These are phyloP conservation scores for Colletotrichum tofieldiae DNA, from an alignment of 2,329 filamentous ascomycete species.

Conservation along the genomic window DNA sequence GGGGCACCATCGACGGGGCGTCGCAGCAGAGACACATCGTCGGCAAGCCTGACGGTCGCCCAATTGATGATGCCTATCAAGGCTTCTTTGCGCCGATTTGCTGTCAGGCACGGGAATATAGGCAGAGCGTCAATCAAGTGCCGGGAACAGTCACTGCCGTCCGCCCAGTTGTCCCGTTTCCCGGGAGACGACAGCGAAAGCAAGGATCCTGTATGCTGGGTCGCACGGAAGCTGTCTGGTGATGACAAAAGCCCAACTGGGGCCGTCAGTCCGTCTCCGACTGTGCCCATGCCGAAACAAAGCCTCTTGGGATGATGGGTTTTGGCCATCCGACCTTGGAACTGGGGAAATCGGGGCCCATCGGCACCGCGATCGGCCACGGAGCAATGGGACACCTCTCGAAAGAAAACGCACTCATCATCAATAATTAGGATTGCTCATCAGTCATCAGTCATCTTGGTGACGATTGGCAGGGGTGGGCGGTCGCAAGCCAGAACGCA, in stretches of 20 bases:
- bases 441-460: constrained; percentile 33
- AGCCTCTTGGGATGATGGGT: constrained; percentile 9
- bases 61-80: constrained; percentile 1
- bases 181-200: constrained; percentile 23
- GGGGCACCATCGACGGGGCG: constrained; percentile 9
- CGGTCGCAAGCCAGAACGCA: constrained; percentile 10
- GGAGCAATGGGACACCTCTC: constrained; percentile 22
- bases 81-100: constrained; percentile 8
- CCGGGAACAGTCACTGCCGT: neutral
- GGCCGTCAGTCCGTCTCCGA: constrained; percentile 20
- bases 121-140: neutral
- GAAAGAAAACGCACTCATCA: constrained; percentile 16
- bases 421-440: constrained; percentile 29
- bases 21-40: constrained; percentile 15
- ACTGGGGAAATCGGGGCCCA: constrained; percentile 19
- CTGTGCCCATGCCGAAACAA: constrained; percentile 29
- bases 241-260: constrained; percentile 22
- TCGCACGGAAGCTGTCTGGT: constrained; percentile 30
- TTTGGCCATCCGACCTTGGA: constrained; percentile 19
- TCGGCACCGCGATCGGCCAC: constrained; percentile 35
- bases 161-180: constrained; percentile 29
- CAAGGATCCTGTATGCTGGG: neutral
- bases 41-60: constrained; percentile 17
- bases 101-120: neutral
- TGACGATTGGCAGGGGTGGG: neutral